Evolutionary conservation across 1,284 basidiomycete species (phyloP), one percentile per base, ranked within the genome.

Genomic region (Melampsora larici-populina): DNA sequence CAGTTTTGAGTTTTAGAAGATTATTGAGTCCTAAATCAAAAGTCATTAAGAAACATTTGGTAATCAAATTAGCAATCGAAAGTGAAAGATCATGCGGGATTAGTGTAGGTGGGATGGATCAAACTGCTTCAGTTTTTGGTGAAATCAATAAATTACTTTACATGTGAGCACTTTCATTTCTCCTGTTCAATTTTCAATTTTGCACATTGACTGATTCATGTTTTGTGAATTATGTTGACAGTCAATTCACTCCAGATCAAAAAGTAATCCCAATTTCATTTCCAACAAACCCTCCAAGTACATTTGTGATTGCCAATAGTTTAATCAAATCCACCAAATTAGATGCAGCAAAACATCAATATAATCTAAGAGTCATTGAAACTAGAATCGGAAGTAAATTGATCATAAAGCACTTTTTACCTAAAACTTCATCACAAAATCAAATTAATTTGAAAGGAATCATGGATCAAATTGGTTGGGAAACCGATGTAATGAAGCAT

Each of bases 231-330:
- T 64, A 11, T 51, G 6, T 68, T 48, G 15, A 33, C 31, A 74
- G 71, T 55, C 62, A 74, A 46, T 74, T 74, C 48, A 49, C 43
- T 9, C 71, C 71, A 8, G 51, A 36, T 7, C 58, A 21, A 18
- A 21, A 26, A 33, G 71, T 74, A 24, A 46, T 66, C 8, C 71
- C 71, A 21, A 60, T 74, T 13, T 26, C 58, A 29, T 24, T 74
- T 8, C 71, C 71, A 40, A 9, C 26, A 21, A 15, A 31, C 8
- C 63, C 71, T 40, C 31, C 40, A 0, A 66, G 46, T 43, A 51
- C 71, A 4, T 74, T 74, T 63, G 63, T 74, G 13, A 74, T 74
- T 40, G 71, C 71, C 29, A 74, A 74, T 33, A 74, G 62, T 66
- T 26, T 74, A 49, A 48, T 74, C 17, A 74, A 60, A 18, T 74